Evolutionary conservation across 2,329 filamentous ascomycete species (phyloP), one percentile per base, ranked within the genome.

Genomic region (Hypocrella siamensis): DNA sequence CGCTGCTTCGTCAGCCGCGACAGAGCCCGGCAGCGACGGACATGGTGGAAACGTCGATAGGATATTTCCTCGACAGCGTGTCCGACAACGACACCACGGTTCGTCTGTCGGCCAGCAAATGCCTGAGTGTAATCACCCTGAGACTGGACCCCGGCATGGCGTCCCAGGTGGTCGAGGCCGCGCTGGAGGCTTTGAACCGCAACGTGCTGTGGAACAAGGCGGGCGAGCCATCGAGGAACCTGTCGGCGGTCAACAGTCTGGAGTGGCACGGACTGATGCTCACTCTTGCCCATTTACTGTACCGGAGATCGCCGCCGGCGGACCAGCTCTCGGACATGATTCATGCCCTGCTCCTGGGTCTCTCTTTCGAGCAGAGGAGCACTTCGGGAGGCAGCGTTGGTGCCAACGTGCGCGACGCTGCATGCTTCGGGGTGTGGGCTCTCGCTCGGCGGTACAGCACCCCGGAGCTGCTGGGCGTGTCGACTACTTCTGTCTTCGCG

Each of bases 381-480:
- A 71, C 83, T 1, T 84, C 83, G 3, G 88, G 90, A n/a, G 75
- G 70, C 10, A 86, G 83, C 3, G 65, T 88, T 9, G 90, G 90
- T 2, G 79, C 82, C 2, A 93, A 92, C 43, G 86, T 98, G 12
- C 74, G 90, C 29, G 90, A 98, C 57, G 88, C 90, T 10, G 84
- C 90, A 3, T 94, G 86, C 50, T 98, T 96, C 50, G 90, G 90
- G 6, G 78, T 96, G 17, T 98, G 90, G 90, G 80, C 86, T 2
- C 53, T 96, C 6, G 83, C 88, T 16, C 70, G 90, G 34, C 77
- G 88, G 33, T 98, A 96, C 45, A 75, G 72, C 1, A 93, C 85
- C 0, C 48, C 61, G 1, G 88, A 96, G 51, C 64, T 96, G 6
- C 61, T 79, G 9, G 61, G 62, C 0, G 67, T 92, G 1, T 59